phyloP scores from a whole-genome alignment of 805 yeast species.

The Saturnispora sekii region DNA sequence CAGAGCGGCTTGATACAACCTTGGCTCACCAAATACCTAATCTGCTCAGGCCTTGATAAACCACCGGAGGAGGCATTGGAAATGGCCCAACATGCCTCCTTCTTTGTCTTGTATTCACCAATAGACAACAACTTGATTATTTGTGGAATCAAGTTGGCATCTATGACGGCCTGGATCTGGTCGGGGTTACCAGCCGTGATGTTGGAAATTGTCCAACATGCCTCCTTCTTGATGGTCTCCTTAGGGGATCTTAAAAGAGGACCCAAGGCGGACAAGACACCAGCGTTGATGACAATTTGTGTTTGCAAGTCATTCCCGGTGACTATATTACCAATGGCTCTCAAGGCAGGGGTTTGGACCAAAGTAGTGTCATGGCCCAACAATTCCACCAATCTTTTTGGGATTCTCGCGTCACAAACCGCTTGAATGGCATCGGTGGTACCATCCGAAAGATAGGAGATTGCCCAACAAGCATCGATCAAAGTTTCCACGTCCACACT shows the following conservation, averaged over 20 bases:
- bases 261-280: slow-evolving; percentile 78
- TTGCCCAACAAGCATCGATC: slow-evolving; percentile 98
- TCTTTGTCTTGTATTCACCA: slow-evolving; percentile 92
- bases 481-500: slow-evolving; percentile 88
- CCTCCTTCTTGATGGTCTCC: slow-evolving; percentile 92
- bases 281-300: slow-evolving; percentile 86
- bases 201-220: slow-evolving; percentile 98
- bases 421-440: slow-evolving; percentile 90
- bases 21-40: slow-evolving; percentile 83
- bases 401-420: slow-evolving; percentile 92
- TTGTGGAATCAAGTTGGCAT: slow-evolving; percentile 88
- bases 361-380: slow-evolving; percentile 72
- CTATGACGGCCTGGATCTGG: slow-evolving; percentile 95
- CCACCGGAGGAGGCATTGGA: slow-evolving; percentile 98
- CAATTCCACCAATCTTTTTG: slow-evolving; percentile 86
- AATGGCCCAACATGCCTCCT: slow-evolving; percentile 99
- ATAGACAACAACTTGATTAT: slow-evolving; percentile 62
- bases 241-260: slow-evolving; percentile 74
- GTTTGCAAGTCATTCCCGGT: slow-evolving; percentile 96
- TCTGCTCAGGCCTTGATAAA: slow-evolving; percentile 81
- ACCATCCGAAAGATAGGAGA: slow-evolving; percentile 90
- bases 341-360: slow-evolving; percentile 93
- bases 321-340: slow-evolving; percentile 96
- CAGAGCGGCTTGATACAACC: slow-evolving; percentile 97
- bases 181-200: slow-evolving; percentile 95